Evolutionary conservation across 2,329 filamentous ascomycete species (phyloP), one percentile per base, ranked within the genome.

Genomic region (Metarhizium rileyi): DNA sequence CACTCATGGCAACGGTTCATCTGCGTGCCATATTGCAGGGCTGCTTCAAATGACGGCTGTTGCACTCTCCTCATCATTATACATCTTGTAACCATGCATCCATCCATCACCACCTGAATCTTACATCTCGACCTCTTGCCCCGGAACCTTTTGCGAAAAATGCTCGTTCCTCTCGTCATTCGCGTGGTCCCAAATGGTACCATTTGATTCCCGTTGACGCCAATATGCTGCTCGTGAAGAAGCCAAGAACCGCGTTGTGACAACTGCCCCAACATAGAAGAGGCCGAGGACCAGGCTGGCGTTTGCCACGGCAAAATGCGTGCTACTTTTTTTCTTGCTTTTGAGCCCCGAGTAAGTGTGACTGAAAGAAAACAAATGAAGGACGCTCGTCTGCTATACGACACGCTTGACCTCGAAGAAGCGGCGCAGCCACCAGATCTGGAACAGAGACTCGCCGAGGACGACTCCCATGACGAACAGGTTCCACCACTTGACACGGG

Each of bases 401-500:
- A 84, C 79, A 46, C 81, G 74, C 73, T 85, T 82, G 61, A 86
- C 82, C 83, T 96, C 90, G 65, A 96, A 96, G 79, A 98, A 98
- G 65, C 93, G 82, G 74, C 95, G 93, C 67, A 98, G 71, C 90
- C 93, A 98, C 91, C 93, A 98, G 57, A 98, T 91, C 75, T 98
- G 93, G 77, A 98, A 98, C 57, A 96, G 75, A 53, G 90, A 93
- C 75, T 97, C 89, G 61, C 86, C 90, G 57, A 94, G 77, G 55
- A 98, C 80, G 46, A 97, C 83, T 50, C 82, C 79, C 56, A 98
- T 82, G 71, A 98, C 90, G 70, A 97, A 97, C 61, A 97, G 80
- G 70, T 93, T 96, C 93, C 93, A 98, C 93, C 93, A 98, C 77
- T 98, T 98, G 67, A 98, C 93, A 58, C 93, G 81, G 59, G 83